Evolutionary conservation across 140 eudicot genomes (phyloP).

Genomic region (Stevia rebaudiana): DNA sequence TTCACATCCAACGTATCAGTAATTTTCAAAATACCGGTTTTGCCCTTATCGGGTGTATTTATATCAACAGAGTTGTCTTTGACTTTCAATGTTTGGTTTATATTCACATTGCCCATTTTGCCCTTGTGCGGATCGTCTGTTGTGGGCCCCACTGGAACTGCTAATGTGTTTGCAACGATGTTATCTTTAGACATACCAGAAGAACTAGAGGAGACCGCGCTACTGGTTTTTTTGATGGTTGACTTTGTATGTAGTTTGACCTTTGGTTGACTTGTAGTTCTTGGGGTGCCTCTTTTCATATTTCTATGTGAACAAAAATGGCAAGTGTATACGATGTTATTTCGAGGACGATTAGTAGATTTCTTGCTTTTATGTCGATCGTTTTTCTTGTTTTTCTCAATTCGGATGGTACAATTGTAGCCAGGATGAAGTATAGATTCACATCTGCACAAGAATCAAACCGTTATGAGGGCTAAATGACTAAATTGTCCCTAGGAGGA

Average conservation of each 20-base stretch:
- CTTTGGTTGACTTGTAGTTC: conserved; percentile 47
- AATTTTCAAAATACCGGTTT: too few relatives aligned
- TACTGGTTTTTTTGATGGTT: conserved; percentile 1
- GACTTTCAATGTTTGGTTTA: background rate
- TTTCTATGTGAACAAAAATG: conserved; percentile 71
- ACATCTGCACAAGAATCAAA: conserved; percentile 50
- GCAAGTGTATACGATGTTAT: conserved; percentile 71
- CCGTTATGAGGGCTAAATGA: background rate
- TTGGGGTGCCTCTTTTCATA: conserved; percentile 69
- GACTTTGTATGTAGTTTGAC: conserved; percentile 26
- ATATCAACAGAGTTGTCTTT: conserved; percentile 1
- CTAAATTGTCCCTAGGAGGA: background rate
- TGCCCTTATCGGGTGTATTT: too few relatives aligned
- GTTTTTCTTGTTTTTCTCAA: conserved; percentile 47
- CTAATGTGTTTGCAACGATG: background rate
- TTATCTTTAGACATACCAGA: conserved; percentile 11
- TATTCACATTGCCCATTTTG: background rate
- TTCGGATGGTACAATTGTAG: conserved; percentile 60
- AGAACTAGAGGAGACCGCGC: conserved; percentile 19
- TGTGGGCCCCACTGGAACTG: conserved; percentile 9
- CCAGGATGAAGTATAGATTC: conserved; percentile 87
- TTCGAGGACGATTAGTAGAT: conserved; percentile 29
- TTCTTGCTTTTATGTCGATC: conserved; percentile 35
- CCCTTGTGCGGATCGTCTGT: background rate
- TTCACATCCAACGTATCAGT: conserved; percentile 8